Base-by-base conservation (phyloP, 768 basidiomycete genomes). In the Suillus bovinus region DNA sequence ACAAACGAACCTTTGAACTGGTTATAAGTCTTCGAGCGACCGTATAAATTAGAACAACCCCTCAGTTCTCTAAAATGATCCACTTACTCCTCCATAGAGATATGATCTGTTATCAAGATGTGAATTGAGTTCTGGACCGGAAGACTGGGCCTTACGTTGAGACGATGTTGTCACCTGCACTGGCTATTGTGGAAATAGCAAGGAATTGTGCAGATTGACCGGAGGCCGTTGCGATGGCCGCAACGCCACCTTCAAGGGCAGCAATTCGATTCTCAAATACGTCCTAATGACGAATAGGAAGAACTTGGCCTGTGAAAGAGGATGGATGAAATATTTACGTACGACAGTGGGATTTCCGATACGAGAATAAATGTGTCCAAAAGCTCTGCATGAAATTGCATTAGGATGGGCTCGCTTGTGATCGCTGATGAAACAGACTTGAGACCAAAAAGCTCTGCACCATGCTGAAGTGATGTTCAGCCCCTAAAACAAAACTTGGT, bases 191-290 rank as follows among this genome's bases (percentile, higher is more conserved):
- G 0, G 80, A 75, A 54, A 89, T 78, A 0, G 86, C 81, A 74
- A 88, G 75, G 69, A 86, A 84, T 62, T 87, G 86, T 0, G 87
- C 89, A 3, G 85, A 74, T 63, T 86, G 86, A 2, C 87, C 89
- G 52, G 84, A 85, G 0, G 87, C 71, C 5, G 81, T 71, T 0
- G 86, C 77, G 0, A 89, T 76, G 2, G 87, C 88, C 0, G 86
- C 86, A 0, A 71, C 77, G 0, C 87, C 88, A 2, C 86, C 85
- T 64, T 89, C 88, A 14, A 90, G 79, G 0, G 84, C 84, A 0
- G 88, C 82, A 2, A 89, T 82, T 5, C 88, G 79, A 66, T 82
- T 82, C 72, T 89, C 88, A 56, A 89, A 87, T 3, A 88, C 80
- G 44, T 88, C 85, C 84, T 84, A 59, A n/a, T n/a, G n/a, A 29